These are phyloP conservation scores for Boletus barrowsii DNA, from an alignment of 768 basidiomycete species.

Conservation along the genomic window DNA sequence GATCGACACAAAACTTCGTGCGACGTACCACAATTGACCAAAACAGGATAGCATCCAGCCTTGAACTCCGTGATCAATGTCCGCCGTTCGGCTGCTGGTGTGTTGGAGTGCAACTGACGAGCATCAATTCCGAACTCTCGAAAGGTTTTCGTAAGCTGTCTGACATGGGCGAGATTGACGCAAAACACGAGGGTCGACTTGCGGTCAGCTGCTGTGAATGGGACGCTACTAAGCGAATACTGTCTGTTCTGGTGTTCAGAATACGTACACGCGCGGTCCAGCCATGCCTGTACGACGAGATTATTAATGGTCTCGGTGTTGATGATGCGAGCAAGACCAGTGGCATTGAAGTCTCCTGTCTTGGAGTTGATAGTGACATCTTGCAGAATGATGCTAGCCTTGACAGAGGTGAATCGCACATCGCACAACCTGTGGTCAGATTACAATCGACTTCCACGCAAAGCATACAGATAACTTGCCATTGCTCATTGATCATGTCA, in stretches of 20 bases:
- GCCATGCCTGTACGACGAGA: constrained; percentile 78
- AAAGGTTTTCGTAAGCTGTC: constrained; percentile 69
- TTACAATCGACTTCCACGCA: background rate
- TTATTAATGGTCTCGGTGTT: constrained; percentile 78
- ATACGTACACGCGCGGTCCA: constrained; percentile 74
- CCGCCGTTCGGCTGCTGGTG: constrained; percentile 60
- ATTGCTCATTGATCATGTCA: constrained; percentile 90
- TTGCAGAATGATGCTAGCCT: constrained; percentile 67
- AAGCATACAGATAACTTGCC: constrained; percentile 42
- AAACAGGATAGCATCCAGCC: constrained; percentile 72
- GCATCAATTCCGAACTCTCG: constrained; percentile 79
- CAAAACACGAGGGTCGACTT: constrained; percentile 93
- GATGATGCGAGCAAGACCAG: constrained; percentile 74
- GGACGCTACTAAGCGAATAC: constrained; percentile 1
- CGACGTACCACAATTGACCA: constrained; percentile 81
- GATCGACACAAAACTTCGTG: background rate
- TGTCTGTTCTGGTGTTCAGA: background rate
- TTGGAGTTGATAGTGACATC: constrained; percentile 61
- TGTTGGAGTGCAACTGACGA: constrained; percentile 70
- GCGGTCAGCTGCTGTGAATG: constrained; percentile 44
- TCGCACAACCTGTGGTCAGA: constrained; percentile 66
- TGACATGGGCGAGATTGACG: constrained; percentile 79
- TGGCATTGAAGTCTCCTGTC: constrained; percentile 80
- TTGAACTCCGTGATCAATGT: constrained; percentile 66
- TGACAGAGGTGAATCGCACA: constrained; percentile 81